Conservation (phyloP, 768 basidiomycete species). For the Pulveroboletus sp. region DNA sequence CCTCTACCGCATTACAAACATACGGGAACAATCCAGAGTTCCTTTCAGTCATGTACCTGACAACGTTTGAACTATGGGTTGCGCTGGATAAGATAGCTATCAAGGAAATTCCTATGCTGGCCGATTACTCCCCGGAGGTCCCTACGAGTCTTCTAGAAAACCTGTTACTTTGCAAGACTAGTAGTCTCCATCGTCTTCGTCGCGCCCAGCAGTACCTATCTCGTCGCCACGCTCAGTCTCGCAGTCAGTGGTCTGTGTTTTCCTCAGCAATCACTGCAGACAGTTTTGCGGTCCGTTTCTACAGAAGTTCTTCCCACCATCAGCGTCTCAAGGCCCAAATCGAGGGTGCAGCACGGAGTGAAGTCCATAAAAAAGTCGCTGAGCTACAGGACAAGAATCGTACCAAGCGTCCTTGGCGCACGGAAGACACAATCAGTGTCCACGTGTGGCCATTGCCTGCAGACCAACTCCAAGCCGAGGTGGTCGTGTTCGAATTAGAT, state of each 20-base stretch:
- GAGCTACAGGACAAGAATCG: slow-evolving; percentile 29
- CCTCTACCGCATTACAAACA: slow-evolving; percentile 16
- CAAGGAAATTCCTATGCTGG: too few species aligned
- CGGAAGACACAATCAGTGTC: slow-evolving; percentile 18
- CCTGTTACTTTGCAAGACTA: slow-evolving; percentile 26
- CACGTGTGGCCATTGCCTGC: slow-evolving; percentile 48
- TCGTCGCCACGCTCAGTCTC: slow-evolving; percentile 21
- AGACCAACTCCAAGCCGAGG: slow-evolving; percentile 6
- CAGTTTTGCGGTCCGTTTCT: slow-evolving; percentile 37
- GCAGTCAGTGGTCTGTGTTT: slow-evolving; percentile 32
- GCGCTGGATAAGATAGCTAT: too few species aligned
- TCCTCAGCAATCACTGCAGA: slow-evolving; percentile 8
- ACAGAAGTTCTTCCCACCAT: slow-evolving; percentile 12
- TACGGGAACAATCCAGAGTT: slow-evolving; percentile 39
- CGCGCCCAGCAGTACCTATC: slow-evolving; percentile 31
- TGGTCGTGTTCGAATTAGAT: background rate
- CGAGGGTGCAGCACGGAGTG: slow-evolving; percentile 20
- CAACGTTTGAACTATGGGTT: too few species aligned
- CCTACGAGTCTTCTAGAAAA: slow-evolving; percentile 35
- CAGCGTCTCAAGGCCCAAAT: slow-evolving; percentile 27
- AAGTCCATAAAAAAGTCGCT: slow-evolving; percentile 17
- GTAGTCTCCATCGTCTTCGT: slow-evolving; percentile 25
- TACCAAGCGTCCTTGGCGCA: background rate
- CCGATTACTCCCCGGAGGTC: slow-evolving; percentile 46
- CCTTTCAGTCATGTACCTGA: too few species aligned